Percentiles rank a stretch among this genome's conserved stretches.
phyloP scores from a whole-genome alignment of 2,329 filamentous ascomycete species.

The Fusarium mundagurra region DNA sequence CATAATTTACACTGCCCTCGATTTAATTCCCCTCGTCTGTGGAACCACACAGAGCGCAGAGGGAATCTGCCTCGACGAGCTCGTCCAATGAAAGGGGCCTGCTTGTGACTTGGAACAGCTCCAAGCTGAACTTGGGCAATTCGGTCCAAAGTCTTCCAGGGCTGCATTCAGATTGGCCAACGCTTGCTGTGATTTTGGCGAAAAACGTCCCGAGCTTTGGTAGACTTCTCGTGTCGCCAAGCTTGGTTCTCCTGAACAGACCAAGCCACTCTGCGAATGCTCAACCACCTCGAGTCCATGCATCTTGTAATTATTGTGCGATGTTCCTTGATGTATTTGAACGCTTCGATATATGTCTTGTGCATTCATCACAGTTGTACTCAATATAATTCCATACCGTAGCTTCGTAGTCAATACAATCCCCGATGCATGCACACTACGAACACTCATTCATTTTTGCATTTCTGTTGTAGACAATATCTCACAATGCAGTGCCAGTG shows the following conservation, averaged over 20 bases:
- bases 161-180: rapidly evolving
- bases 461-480: not conserved
- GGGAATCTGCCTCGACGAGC: not conserved
- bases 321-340: rapidly evolving
- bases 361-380: not conserved
- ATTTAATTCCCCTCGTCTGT: not conserved
- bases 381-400: not conserved
- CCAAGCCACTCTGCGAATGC: not conserved
- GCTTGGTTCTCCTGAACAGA: constrained; percentile 8
- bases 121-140: not conserved
- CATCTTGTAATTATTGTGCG: not conserved
- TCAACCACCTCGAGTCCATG: not conserved
- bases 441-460: not conserved
- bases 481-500: rapidly evolving
- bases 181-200: too few species aligned
- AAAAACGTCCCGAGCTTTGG: not conserved
- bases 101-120: not conserved
- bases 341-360: rapidly evolving
- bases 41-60: not conserved
- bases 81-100: not conserved
- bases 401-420: not conserved
- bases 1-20: not conserved
- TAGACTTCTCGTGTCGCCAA: not conserved
- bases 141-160: rapidly evolving
- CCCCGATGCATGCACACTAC: not conserved